Evolutionary conservation across 176 grass and related monocot species (phyloP).

Genomic region (Eleusine indica): DNA sequence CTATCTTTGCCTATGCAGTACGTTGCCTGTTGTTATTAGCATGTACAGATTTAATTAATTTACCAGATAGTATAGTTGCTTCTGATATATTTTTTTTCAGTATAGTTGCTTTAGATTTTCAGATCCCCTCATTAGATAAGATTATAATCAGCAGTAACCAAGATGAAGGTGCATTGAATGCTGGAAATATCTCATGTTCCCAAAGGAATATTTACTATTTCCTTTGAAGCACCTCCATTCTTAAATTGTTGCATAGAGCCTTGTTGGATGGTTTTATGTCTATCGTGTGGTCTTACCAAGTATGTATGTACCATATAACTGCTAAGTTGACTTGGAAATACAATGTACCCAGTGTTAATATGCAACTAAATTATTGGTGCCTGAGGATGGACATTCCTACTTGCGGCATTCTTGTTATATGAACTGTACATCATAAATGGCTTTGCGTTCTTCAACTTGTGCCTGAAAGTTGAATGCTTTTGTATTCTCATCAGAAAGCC

Average conservation of each 20-base stretch:
- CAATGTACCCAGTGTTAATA: constrained; percentile 13
- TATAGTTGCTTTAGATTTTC: constrained; percentile 4
- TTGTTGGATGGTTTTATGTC: constrained; percentile 16
- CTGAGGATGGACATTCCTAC: neutral
- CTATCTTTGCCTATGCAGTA: constrained; percentile 93
- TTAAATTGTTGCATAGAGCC: neutral
- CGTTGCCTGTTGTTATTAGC: constrained; percentile 39
- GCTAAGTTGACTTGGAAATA: constrained; percentile 18
- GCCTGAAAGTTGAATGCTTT: constrained; percentile 13
- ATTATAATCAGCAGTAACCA: constrained; percentile 18
- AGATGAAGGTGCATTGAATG: neutral
- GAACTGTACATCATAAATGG: constrained; percentile 1
- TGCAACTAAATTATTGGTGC: constrained; percentile 1
- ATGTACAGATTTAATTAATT: constrained; percentile 1
- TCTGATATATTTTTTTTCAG: constrained; percentile 24
- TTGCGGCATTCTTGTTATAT: neutral
- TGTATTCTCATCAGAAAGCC: constrained; percentile 4
- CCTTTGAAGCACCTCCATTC: neutral
- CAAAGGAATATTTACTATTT: neutral
- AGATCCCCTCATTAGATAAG: constrained; percentile 11
- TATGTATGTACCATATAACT: neutral
- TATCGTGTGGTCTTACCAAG: neutral
- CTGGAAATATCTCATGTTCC: too few relatives aligned
- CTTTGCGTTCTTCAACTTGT: constrained; percentile 22
- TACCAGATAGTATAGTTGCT: constrained; percentile 7